Conservation (phyloP, 768 basidiomycete species). For the Auricularia sp. region DNA sequence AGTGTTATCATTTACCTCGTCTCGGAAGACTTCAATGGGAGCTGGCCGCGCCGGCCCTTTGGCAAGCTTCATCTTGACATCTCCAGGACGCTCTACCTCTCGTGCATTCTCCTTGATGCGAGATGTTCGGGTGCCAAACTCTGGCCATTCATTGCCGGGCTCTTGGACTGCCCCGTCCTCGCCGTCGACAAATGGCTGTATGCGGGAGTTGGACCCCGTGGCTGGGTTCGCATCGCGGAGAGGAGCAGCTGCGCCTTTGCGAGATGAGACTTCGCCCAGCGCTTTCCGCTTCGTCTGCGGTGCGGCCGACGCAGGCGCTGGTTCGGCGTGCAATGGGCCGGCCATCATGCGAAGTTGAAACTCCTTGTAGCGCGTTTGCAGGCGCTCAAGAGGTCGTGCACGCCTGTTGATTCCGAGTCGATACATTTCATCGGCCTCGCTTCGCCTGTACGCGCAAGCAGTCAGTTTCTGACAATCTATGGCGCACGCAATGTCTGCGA, state of each 20-base stretch:
- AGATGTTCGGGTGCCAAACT: conserved; percentile 66
- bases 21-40: conserved; percentile 59
- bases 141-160: conserved; percentile 48
- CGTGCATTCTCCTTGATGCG: conserved; percentile 71
- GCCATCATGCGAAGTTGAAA: conserved; percentile 55
- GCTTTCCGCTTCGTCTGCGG: conserved; percentile 8
- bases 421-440: conserved; percentile 75
- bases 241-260: conserved; percentile 13
- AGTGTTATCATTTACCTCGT: conserved; percentile 42
- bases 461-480: conserved; percentile 4
- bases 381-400: conserved; percentile 72
- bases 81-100: conserved; percentile 57
- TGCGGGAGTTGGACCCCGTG: conserved; percentile 36
- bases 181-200: conserved; percentile 68
- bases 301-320: conserved; percentile 13
- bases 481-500: conserved; percentile 19
- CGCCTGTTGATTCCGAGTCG: conserved; percentile 70
- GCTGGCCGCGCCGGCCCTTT: conserved; percentile 45
- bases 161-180: conserved; percentile 28
- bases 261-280: not conserved
- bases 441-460: conserved; percentile 34
- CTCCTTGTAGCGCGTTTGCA: conserved; percentile 71
- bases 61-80: conserved; percentile 55
- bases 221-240: conserved; percentile 16
- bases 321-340: conserved; percentile 1